These are phyloP conservation scores for Hyphodiscus sp. DNA, from an alignment of 2,329 filamentous ascomycete species.

Conservation along the genomic window DNA sequence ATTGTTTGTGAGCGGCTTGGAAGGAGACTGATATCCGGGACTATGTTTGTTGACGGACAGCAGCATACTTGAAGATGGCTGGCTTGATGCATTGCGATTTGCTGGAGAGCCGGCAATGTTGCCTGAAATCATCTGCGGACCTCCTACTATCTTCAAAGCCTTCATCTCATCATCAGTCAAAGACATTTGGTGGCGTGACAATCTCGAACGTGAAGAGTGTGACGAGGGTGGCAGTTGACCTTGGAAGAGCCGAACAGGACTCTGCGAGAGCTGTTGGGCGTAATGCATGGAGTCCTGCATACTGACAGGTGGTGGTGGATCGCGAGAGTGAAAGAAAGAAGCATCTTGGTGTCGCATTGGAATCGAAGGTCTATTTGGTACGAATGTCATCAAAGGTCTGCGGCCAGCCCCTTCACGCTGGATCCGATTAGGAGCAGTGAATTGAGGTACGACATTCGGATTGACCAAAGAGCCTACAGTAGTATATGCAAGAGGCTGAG, in stretches of 20 bases:
- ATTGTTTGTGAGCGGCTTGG: background rate
- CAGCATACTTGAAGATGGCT: background rate
- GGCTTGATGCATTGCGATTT: background rate
- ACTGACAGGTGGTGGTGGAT: conserved; percentile 21
- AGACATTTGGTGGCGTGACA: conserved; percentile 1
- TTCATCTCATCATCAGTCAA: conserved; percentile 4
- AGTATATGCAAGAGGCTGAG: conserved; percentile 28
- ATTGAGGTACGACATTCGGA: conserved; percentile 24
- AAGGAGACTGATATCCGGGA: background rate
- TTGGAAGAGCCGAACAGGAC: conserved; percentile 2
- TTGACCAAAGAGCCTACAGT: conserved; percentile 31
- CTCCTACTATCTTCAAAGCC: conserved; percentile 1
- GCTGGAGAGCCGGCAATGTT: background rate
- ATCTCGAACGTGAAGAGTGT: conserved; percentile 2
- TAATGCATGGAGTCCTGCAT: conserved; percentile 27
- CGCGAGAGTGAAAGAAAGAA: conserved; percentile 13
- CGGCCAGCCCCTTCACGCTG: conserved; percentile 30
- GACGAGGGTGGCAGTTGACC: conserved; percentile 3
- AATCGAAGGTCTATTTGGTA: background rate
- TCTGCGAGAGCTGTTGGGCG: conserved; percentile 24
- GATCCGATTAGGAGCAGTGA: conserved; percentile 29
- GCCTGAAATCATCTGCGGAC: background rate
- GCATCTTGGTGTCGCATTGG: conserved; percentile 16
- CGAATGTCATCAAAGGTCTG: conserved; percentile 21
- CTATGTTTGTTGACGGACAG: background rate